Evolutionary conservation across 2,329 filamentous ascomycete genomes (phyloP).

Genomic region (Fusarium burgessii): DNA sequence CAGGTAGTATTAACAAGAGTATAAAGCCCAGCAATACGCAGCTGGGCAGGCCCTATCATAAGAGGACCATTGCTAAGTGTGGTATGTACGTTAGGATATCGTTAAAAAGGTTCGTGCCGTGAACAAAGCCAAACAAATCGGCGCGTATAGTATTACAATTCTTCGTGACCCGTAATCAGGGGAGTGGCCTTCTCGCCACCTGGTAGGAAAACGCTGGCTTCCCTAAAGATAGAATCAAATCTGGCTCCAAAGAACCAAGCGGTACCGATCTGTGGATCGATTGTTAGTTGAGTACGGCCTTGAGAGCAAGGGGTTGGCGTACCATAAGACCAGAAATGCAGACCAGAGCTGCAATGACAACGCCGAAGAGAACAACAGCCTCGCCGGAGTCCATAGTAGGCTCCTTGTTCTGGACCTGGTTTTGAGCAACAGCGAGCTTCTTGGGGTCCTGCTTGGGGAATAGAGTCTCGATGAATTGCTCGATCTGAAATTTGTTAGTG

Average conservation of each 20-base stretch:
- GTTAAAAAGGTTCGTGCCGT: slow-evolving; percentile 40
- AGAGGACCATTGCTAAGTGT: slow-evolving; percentile 28
- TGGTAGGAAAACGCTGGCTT: slow-evolving; percentile 44
- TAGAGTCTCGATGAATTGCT: slow-evolving; percentile 94
- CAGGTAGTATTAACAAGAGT: slow-evolving; percentile 46
- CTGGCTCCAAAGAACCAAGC: slow-evolving; percentile 86
- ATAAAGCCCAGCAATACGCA: slow-evolving; percentile 33
- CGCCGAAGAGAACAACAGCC: slow-evolving; percentile 72
- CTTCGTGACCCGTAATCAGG: slow-evolving; percentile 49
- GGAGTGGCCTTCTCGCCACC: slow-evolving; percentile 41
- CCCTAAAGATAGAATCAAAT: slow-evolving; percentile 69
- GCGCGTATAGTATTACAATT: slow-evolving; percentile 49
- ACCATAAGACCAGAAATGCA: slow-evolving; percentile 85
- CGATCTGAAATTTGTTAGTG: slow-evolving; percentile 69
- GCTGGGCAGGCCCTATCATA: slow-evolving; percentile 22
- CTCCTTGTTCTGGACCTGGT: slow-evolving; percentile 55
- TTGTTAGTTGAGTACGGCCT: slow-evolving; percentile 3
- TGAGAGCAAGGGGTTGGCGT: slow-evolving; percentile 51
- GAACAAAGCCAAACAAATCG: slow-evolving; percentile 35
- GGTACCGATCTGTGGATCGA: slow-evolving; percentile 70
- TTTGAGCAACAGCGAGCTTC: slow-evolving; percentile 58
- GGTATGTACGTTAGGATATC: slow-evolving; percentile 49
- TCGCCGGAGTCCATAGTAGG: slow-evolving; percentile 67
- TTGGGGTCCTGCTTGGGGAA: slow-evolving; percentile 87
- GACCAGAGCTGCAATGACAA: slow-evolving; percentile 75